Conservation (phyloP, 805 yeast species). For the Candida easanensis region DNA sequence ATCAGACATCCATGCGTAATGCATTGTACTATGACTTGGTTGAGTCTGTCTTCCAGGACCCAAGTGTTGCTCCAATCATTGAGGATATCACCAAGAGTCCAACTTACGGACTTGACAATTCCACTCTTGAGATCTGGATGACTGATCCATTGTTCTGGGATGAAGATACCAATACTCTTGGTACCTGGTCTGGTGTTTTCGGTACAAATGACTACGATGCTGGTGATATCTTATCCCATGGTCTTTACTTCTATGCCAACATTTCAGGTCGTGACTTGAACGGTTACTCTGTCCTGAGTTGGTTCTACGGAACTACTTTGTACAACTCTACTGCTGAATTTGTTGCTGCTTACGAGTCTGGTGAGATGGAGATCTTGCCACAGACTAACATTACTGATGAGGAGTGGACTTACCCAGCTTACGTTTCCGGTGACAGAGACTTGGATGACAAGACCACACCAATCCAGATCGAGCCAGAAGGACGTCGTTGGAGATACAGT, state of each 20-base stretch:
- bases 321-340: constrained; percentile 27
- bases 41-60: constrained; percentile 9
- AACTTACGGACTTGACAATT: constrained; percentile 21
- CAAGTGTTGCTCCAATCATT: constrained; percentile 11
- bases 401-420: constrained; percentile 13
- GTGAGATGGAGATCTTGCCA: constrained; percentile 19
- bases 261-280: constrained; percentile 25
- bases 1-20: constrained; percentile 20
- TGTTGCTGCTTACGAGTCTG: constrained; percentile 23
- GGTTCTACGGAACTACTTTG: constrained; percentile 23
- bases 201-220: constrained; percentile 23
- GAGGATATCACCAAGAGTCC: constrained; percentile 18
- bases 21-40: constrained; percentile 9
- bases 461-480: constrained; percentile 25
- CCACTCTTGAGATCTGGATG: constrained; percentile 24
- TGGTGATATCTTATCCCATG: constrained; percentile 24
- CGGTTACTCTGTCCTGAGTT: constrained; percentile 15
- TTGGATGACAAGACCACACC: constrained; percentile 27
- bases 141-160: constrained; percentile 24
- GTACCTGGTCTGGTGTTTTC: constrained; percentile 22
- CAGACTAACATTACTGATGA: constrained; percentile 10
- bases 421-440: constrained; percentile 21
- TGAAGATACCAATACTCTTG: constrained; percentile 15
- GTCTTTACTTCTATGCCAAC: constrained; percentile 22
- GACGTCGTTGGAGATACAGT: constrained; percentile 28